Conservation (phyloP, 2,329 filamentous ascomycete genomes). For the Colletotrichum sp. region DNA sequence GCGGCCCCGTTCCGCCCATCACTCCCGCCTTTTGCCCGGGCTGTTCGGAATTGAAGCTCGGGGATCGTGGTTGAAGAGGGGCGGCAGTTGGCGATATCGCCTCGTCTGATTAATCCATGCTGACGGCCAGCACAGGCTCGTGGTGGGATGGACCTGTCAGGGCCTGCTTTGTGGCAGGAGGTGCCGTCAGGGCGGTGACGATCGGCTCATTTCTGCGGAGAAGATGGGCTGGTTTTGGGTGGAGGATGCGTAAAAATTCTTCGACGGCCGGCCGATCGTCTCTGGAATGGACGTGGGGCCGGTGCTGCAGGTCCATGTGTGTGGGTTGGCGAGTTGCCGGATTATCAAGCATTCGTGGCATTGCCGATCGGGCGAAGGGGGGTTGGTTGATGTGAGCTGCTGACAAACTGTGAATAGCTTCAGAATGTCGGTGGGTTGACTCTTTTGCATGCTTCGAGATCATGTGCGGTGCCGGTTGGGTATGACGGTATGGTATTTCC, state of each 20-base stretch:
- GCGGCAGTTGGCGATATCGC: background rate
- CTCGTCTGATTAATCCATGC: background rate
- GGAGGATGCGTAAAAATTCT: background rate
- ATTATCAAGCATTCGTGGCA: background rate
- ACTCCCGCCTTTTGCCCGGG: background rate
- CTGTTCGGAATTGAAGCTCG: background rate
- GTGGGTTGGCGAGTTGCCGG: background rate
- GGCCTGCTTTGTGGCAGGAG: background rate
- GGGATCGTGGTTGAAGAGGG: background rate
- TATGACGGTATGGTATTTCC: too few species aligned
- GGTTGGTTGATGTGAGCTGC: background rate
- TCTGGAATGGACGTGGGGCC: background rate
- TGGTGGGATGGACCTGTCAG: background rate
- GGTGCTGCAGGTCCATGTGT: background rate
- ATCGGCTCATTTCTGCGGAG: background rate
- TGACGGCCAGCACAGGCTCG: background rate
- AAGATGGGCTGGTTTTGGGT: background rate
- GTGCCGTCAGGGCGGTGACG: background rate
- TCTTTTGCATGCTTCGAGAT: too few species aligned
- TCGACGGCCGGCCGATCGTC: background rate
- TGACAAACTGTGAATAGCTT: background rate
- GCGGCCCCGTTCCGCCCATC: background rate
- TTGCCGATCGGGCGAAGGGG: background rate
- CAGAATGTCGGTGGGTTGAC: background rate
- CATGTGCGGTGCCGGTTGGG: too few species aligned